These are phyloP conservation scores for Alternaria consortialis DNA, from an alignment of 2,329 filamentous ascomycete species.

Conservation along the genomic window DNA sequence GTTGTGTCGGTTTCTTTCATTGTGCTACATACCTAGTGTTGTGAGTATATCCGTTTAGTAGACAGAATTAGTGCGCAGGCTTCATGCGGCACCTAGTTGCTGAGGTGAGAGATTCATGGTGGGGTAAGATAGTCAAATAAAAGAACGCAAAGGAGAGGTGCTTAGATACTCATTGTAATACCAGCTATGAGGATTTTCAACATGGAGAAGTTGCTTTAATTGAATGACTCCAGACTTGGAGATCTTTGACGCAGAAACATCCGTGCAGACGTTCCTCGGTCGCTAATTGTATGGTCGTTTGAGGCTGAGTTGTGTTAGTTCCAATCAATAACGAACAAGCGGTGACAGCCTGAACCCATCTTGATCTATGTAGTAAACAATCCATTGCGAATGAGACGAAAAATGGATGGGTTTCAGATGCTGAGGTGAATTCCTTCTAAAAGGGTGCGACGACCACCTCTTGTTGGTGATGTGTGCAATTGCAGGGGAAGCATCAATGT, in stretches of 20 bases:
- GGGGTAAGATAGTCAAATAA: not conserved
- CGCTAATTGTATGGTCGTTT: not conserved
- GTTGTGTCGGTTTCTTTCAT: not conserved
- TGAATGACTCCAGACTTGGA: not conserved
- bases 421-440: not conserved
- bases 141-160: not conserved
- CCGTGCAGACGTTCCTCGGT: not conserved
- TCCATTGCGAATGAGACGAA: not conserved
- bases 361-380: not conserved
- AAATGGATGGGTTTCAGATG: not conserved
- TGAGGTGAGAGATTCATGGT: not conserved
- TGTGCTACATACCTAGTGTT: not conserved
- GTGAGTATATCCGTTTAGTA: not conserved
- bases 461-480: not conserved
- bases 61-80: not conserved
- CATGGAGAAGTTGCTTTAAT: not conserved
- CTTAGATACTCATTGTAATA: not conserved
- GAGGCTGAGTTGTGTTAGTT: not conserved
- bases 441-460: not conserved
- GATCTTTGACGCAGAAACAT: not conserved
- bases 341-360: not conserved
- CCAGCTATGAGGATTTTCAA: not conserved
- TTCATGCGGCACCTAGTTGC: not conserved
- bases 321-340: not conserved
- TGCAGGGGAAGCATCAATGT: not conserved